Conservation (phyloP, 106 monocot genomes). For the Allium sativum region DNA sequence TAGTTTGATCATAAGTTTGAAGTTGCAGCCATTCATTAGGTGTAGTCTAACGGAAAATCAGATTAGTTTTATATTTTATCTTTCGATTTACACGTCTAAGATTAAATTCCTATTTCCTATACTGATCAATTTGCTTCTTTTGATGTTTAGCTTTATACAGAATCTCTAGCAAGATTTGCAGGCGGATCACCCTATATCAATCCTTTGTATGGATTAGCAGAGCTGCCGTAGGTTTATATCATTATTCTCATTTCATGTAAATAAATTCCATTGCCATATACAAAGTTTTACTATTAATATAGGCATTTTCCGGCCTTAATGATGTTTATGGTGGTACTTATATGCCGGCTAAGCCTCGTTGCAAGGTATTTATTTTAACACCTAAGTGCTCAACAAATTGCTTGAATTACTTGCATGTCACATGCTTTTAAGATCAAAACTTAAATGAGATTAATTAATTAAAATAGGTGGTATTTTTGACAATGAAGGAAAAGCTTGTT, state of each 20-base stretch:
- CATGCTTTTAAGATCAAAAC: too few species aligned
- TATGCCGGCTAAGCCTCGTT: conserved; percentile 79
- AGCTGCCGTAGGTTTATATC: conserved; percentile 60
- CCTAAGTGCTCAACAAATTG: background rate
- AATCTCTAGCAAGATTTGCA: conserved; percentile 70
- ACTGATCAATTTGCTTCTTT: background rate
- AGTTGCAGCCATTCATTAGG: too few species aligned
- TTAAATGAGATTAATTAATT: too few species aligned
- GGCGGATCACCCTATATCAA: conserved; percentile 95
- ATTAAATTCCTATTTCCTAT: background rate
- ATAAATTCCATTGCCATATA: background rate
- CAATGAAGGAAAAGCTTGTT: too few species aligned
- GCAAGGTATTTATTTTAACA: conserved; percentile 47
- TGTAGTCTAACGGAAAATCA: too few species aligned
- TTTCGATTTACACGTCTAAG: too few species aligned
- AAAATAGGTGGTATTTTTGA: too few species aligned
- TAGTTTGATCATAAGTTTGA: too few species aligned
- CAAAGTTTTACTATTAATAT: conserved; percentile 1
- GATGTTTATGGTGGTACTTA: conserved; percentile 96
- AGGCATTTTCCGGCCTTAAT: conserved; percentile 90
- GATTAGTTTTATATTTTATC: too few species aligned
- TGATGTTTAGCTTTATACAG: conserved; percentile 49
- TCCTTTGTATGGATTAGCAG: conserved; percentile 86
- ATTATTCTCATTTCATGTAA: background rate
- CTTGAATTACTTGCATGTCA: too few species aligned